Percentiles rank a stretch among this genome's conserved stretches.
Evolutionary conservation across 768 basidiomycete genomes (phyloP).

Genomic region (Pleurotus sapidus): DNA sequence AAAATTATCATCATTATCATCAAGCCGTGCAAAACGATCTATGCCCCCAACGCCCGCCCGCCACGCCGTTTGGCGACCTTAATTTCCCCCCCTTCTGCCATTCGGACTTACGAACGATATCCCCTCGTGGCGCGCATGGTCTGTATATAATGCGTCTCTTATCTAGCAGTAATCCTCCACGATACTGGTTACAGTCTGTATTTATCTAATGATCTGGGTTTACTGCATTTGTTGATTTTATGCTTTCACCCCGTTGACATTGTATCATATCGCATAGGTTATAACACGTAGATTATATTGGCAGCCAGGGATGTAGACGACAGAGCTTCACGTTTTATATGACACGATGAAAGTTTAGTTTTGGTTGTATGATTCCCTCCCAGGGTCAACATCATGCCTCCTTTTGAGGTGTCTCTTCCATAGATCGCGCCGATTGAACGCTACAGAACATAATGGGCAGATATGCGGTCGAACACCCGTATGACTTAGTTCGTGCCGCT

Average conservation of each 20-base stretch:
- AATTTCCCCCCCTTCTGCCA: neutral
- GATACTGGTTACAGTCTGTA: neutral
- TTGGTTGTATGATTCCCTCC: too few species aligned
- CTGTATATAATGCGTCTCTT: slow-evolving; percentile 5
- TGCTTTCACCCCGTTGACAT: neutral
- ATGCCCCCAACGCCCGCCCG: slow-evolving; percentile 8
- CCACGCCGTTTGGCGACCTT: slow-evolving; percentile 4
- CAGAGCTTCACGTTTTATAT: too few species aligned
- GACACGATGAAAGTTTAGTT: too few species aligned
- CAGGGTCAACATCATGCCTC: slow-evolving; percentile 31
- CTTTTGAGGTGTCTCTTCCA: slow-evolving; percentile 63
- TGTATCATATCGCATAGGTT: slow-evolving; percentile 4
- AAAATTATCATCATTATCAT: neutral
- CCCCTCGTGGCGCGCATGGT: neutral
- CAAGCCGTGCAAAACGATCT: slow-evolving; percentile 4
- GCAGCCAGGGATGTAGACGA: too few species aligned
- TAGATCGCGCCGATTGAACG: slow-evolving; percentile 67
- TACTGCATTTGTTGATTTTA: neutral
- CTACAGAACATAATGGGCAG: slow-evolving; percentile 54
- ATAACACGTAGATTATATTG: neutral
- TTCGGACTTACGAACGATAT: neutral
- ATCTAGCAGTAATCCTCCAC: neutral
- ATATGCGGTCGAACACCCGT: slow-evolving; percentile 54
- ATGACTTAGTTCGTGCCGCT: slow-evolving; percentile 70
- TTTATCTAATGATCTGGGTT: slow-evolving; percentile 5